Evolutionary conservation across 2,329 filamentous ascomycete genomes (phyloP), one percentile per base, ranked within the genome.

Genomic region (Neocatenulostroma microsporum): DNA sequence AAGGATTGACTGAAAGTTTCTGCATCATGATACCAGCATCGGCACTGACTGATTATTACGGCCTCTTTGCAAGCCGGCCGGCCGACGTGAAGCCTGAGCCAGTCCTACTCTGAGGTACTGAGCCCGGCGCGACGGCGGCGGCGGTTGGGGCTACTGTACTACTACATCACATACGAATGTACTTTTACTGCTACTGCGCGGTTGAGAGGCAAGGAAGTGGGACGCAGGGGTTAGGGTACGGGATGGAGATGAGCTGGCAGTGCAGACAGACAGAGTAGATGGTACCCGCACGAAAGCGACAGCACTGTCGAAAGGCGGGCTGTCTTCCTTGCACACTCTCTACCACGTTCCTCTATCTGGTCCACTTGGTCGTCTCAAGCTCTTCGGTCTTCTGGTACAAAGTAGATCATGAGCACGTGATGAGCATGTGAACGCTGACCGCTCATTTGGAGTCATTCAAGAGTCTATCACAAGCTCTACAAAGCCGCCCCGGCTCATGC

Each of bases 11-110:
- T 34, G 31, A 23, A 34, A 34, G 19, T 37, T 37, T 23, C n/a
- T n/a, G n/a, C n/a, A n/a, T n/a, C n/a, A 40, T 34, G 40, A 43
- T 43, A 43, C 40, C 40, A 43, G 40, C 40, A 43, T 36, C 8
- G 40, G 40, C 40, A 32, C n/a, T 23, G 31, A 3, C 31, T 13
- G 23, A 9, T 30, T 15, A 9, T 9, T 30, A 30, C 27, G 27
- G 27, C 27, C 27, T 8, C 23, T 24, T 24, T n/a, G 23, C 23
- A 24, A 24, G 9, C 8, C 23, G 23, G 9, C 8, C n/a, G 23
- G 23, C n/a, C n/a, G 23, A 8, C n/a, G n/a, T n/a, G n/a, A n/a
- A n/a, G n/a, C n/a, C n/a, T n/a, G n/a, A n/a, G n/a, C n/a, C n/a
- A n/a, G n/a, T n/a, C n/a, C n/a, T n/a, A n/a, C n/a, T n/a, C n/a